Evolutionary conservation across 148 eudicot genomes (phyloP).

Genomic region (Rhododendron mucronatum): DNA sequence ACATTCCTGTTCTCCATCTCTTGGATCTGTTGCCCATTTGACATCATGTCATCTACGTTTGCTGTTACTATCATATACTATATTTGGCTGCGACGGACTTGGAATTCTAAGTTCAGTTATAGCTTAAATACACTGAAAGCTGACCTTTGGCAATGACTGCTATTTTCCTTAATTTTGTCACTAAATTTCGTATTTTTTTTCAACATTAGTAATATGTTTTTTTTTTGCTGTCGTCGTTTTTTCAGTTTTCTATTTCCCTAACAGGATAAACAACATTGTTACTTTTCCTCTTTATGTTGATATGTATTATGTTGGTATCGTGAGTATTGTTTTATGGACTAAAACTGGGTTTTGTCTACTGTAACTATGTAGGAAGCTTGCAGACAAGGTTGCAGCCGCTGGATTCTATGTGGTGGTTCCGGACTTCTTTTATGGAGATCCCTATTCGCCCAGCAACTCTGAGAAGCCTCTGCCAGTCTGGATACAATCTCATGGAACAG

Average conservation of each 20-base stretch:
- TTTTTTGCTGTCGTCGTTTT: neutral
- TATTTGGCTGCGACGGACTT: neutral
- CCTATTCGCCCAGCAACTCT: constrained; percentile 21
- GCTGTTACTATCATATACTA: neutral
- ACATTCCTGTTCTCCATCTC: neutral
- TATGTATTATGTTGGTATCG: neutral
- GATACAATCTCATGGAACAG: constrained; percentile 34
- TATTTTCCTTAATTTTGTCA: neutral
- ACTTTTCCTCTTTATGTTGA: neutral
- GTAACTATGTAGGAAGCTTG: constrained; percentile 36
- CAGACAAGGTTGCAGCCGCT: constrained; percentile 51
- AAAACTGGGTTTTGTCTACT: neutral
- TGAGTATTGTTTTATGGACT: neutral
- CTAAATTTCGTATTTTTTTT: neutral
- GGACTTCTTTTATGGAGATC: constrained; percentile 33
- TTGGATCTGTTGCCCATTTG: neutral
- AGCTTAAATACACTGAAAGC: neutral
- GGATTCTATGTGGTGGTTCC: constrained; percentile 47
- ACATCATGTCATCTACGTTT: neutral
- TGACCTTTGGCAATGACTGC: neutral
- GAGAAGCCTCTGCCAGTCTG: constrained; percentile 32
- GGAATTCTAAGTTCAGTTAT: neutral
- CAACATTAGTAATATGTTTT: too few relatives aligned
- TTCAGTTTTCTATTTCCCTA: neutral
- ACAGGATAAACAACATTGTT: neutral